A percentile compares a stretch with the other conserved stretches of the same genome.
These are phyloP conservation scores for Telfairia occidentalis DNA, from an alignment of 331 rosid species.

Conservation along the genomic window DNA sequence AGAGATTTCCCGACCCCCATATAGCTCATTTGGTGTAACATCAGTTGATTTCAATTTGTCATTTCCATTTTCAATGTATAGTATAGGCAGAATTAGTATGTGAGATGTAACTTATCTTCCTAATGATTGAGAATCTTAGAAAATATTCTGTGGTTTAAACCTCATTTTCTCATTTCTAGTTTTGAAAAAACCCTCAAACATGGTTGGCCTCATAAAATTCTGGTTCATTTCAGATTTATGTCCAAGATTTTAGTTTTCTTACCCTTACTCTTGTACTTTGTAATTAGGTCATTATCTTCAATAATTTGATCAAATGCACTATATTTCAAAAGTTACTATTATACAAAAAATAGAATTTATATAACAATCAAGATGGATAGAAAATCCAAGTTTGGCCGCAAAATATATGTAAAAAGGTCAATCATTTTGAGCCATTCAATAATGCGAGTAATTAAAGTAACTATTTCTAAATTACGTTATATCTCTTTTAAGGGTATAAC, in stretches of 20 bases:
- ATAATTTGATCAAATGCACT: neutral
- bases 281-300: neutral
- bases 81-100: neutral
- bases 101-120: slow-evolving; percentile 1
- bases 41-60: neutral
- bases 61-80: neutral
- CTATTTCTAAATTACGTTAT: too few species aligned
- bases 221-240: neutral
- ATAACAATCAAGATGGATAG: neutral
- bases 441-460: too few species aligned
- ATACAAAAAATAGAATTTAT: neutral
- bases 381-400: neutral
- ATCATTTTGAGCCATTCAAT: neutral
- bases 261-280: neutral
- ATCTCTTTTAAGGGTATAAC: too few species aligned
- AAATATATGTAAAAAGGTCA: neutral
- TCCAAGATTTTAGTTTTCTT: neutral
- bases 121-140: slow-evolving; percentile 2
- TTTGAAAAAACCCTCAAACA: neutral
- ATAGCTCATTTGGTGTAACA: neutral
- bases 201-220: neutral
- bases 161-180: neutral
- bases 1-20: neutral
- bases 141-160: neutral
- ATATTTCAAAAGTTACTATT: too few species aligned